Evolutionary conservation across 345 rosid genomes (phyloP), one percentile per base, ranked within the genome.

Genomic region (Populus davidiana): DNA sequence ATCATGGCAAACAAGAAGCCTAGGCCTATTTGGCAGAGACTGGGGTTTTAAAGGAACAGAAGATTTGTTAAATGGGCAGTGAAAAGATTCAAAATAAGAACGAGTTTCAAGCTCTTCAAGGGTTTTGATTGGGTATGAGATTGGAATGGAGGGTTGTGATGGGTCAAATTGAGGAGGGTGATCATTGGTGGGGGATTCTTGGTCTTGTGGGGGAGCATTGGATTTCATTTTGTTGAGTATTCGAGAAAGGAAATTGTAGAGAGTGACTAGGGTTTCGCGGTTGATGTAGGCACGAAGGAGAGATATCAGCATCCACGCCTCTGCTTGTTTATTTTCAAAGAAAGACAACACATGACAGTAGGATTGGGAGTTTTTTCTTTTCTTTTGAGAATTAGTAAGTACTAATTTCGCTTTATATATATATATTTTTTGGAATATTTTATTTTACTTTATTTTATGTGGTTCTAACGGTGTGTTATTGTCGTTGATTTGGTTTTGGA

Each of bases 1-100:
- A 67, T 93, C 98, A 77, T 94, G 98, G 76, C 97, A 93, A 9
- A 93, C 97, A 84, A 94, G 81, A 67, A 87, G 75, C 88, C 97
- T 84, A 0, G 86, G 89, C 75, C 92, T 87, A 6, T 52, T 52
- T 18, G 59, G 59, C 23, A 18, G 20, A 52, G 59, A 20, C 23
- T 20, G 2, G 74, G 54, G 77, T 83, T 29, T 33, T 88, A 90
- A 93, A 77, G 90, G 85, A n/a, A 90, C 90, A 2, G 84, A 80
- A 63, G 94, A 85, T 23, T 74, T 85, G 84, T 91, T 93, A 47
- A 87, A 94, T 29, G 89, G 92, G 89, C 83, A 94, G 80, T 91
- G 98, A 79, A 94, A 93, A 43, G 97, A 93, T 69, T 87, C 69
- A 80, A 93, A 88, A 87, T 89, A 91, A 72, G 90, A 83, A 4